Conservation (phyloP, 495 filamentous ascomycete species). For the Schizothecium vesticola region DNA sequence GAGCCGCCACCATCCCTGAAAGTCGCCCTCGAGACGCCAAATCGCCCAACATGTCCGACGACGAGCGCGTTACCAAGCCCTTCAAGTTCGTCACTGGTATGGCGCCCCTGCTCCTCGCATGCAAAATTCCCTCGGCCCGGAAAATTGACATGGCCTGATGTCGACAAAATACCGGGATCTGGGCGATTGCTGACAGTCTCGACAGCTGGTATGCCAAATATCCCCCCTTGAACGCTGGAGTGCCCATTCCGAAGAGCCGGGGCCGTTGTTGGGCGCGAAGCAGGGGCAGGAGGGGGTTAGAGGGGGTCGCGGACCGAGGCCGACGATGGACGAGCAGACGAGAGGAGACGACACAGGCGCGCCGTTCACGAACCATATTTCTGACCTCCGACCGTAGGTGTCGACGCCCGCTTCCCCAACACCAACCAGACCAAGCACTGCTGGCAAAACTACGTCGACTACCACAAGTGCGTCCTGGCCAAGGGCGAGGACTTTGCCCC, state of each 20-base stretch:
- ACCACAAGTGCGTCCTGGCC: slow-evolving; percentile 97
- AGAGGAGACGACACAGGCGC: background rate
- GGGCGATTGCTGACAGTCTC: slow-evolving; percentile 19
- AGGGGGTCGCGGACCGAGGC: background rate
- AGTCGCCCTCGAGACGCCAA: slow-evolving; percentile 17
- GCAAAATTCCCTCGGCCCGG: slow-evolving; percentile 28
- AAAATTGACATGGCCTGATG: slow-evolving; percentile 32
- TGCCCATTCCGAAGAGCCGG: slow-evolving; percentile 8
- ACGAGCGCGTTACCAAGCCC: slow-evolving; percentile 91
- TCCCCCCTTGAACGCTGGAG: slow-evolving; percentile 2
- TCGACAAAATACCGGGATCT: slow-evolving; percentile 7
- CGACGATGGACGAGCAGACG: background rate
- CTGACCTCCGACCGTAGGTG: slow-evolving; percentile 52
- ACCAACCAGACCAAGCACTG: slow-evolving; percentile 89
- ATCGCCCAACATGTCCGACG: slow-evolving; percentile 71
- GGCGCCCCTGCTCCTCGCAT: slow-evolving; percentile 27
- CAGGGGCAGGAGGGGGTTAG: background rate
- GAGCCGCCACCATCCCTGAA: slow-evolving; percentile 13
- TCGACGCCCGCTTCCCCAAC: slow-evolving; percentile 98
- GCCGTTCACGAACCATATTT: background rate
- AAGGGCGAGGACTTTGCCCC: slow-evolving; percentile 99
- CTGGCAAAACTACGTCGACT: slow-evolving; percentile 99
- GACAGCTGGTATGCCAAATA: slow-evolving; percentile 44
- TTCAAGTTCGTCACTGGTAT: slow-evolving; percentile 99
- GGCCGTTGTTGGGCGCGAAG: background rate